Conservation (phyloP, 257 asterid genomes). For the Solanum rostratum region DNA sequence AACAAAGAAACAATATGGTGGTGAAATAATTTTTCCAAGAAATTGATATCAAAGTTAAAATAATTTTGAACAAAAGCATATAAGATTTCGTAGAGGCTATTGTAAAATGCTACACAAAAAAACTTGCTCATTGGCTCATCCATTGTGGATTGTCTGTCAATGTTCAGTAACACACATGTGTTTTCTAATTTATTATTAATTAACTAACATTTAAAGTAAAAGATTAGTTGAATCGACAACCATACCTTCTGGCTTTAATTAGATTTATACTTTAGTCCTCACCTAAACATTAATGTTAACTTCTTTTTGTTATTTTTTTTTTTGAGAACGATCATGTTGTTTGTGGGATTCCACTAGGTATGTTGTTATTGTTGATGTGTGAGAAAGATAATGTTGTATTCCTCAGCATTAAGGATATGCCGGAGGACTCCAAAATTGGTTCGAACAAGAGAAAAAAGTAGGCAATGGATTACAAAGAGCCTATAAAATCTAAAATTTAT, state of each 20-base stretch:
- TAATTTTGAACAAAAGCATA: background rate
- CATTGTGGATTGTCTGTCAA: background rate
- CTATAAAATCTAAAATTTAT: too few species aligned
- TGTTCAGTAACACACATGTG: background rate
- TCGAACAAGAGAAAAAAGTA: too few species aligned
- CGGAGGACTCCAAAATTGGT: too few species aligned
- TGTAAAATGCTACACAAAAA: background rate
- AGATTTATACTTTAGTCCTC: background rate
- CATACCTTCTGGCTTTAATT: background rate
- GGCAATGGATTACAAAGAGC: too few species aligned
- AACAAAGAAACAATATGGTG: background rate
- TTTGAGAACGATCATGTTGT: too few species aligned
- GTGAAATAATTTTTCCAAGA: background rate
- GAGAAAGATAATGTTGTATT: too few species aligned
- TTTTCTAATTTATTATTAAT: too few species aligned
- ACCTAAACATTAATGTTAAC: background rate
- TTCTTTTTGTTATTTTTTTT: background rate
- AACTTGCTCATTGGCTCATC: background rate
- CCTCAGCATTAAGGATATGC: too few species aligned
- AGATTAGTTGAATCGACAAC: background rate
- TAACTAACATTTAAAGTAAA: too few species aligned
- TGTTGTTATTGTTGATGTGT: too few species aligned
- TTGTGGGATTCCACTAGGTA: too few species aligned
- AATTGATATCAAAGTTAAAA: background rate
- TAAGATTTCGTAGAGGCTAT: background rate